Conservation (phyloP, 257 asterid genomes). For the Solanum rostratum region DNA sequence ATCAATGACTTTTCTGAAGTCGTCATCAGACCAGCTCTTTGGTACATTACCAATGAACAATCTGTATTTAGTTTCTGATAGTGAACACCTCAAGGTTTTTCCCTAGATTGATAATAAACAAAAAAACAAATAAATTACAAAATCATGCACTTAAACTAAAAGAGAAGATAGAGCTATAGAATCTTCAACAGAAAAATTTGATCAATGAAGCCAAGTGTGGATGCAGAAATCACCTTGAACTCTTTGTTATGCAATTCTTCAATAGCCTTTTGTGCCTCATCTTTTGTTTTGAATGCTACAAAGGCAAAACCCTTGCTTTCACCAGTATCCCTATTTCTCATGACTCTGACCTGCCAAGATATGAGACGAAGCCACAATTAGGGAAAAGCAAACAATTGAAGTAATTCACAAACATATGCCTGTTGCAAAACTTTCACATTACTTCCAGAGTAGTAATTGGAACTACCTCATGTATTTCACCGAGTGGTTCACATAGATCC, state of each 20-base stretch:
- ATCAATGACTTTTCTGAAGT: constrained; percentile 57
- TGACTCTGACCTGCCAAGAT: constrained; percentile 63
- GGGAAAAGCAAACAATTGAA: not conserved
- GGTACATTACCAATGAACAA: constrained; percentile 88
- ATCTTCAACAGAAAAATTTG: not conserved
- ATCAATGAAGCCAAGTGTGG: not conserved
- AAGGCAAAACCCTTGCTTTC: constrained; percentile 97
- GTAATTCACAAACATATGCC: not conserved
- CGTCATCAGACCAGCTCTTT: constrained; percentile 72
- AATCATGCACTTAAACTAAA: constrained; percentile 1
- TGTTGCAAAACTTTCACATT: not conserved
- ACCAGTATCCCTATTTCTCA: constrained; percentile 91
- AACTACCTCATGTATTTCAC: constrained; percentile 74
- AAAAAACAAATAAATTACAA: not conserved
- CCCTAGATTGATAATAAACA: constrained; percentile 51
- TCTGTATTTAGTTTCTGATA: constrained; percentile 82
- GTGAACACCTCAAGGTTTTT: constrained; percentile 69
- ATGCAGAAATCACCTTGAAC: constrained; percentile 48
- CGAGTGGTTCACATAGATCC: constrained; percentile 69
- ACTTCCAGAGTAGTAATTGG: not conserved
- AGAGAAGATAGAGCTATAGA: not conserved
- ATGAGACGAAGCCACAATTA: not conserved
- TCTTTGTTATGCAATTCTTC: constrained; percentile 76
- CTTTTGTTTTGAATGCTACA: constrained; percentile 76
- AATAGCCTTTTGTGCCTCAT: constrained; percentile 79